A percentile compares a stretch with the other conserved stretches of the same genome.
Conservation (phyloP, 2,329 filamentous ascomycete species). For the Exophiala bonariae region DNA sequence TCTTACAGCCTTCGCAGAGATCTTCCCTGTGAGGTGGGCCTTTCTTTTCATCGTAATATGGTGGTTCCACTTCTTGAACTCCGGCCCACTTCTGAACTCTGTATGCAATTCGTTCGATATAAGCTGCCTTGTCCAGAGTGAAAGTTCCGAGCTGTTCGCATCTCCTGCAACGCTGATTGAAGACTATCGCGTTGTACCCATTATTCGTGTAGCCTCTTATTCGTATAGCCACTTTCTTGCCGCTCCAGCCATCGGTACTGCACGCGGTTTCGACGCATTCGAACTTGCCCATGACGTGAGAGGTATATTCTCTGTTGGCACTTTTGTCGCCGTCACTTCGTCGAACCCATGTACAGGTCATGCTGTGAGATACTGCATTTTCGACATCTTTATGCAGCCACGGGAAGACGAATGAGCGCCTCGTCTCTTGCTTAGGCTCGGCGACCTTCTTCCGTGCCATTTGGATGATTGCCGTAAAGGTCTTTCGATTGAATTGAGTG, state of each 20-base stretch:
- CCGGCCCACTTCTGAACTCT: constrained; percentile 42
- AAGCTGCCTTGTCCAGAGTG: constrained; percentile 36
- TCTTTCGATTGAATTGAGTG: constrained; percentile 5
- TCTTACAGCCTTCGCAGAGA: constrained; percentile 23
- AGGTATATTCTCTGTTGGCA: constrained; percentile 36
- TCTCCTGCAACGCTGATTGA: constrained; percentile 41
- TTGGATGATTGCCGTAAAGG: constrained; percentile 2
- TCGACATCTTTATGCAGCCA: constrained; percentile 14
- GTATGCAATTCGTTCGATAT: constrained; percentile 45
- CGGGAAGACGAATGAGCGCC: constrained; percentile 18
- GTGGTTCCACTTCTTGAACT: constrained; percentile 7
- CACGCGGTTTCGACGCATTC: constrained; percentile 37
- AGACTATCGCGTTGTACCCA: constrained; percentile 47
- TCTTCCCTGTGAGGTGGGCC: constrained; percentile 14
- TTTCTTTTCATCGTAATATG: constrained; percentile 4
- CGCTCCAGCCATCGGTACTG: constrained; percentile 36
- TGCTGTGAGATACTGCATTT: constrained; percentile 24
- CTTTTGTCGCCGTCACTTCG: constrained; percentile 29
- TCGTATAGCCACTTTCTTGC: constrained; percentile 43
- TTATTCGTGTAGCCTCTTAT: constrained; percentile 40
- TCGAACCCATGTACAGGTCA: constrained; percentile 36
- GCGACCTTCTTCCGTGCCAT: constrained; percentile 13
- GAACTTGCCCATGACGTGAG: constrained; percentile 46
- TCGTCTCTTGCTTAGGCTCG: constrained; percentile 11
- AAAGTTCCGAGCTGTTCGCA: constrained; percentile 39